A percentile compares a stretch with the other conserved stretches of the same genome.
Conservation (phyloP, 75 land plant genomes). For the Gnetum montanum region DNA sequence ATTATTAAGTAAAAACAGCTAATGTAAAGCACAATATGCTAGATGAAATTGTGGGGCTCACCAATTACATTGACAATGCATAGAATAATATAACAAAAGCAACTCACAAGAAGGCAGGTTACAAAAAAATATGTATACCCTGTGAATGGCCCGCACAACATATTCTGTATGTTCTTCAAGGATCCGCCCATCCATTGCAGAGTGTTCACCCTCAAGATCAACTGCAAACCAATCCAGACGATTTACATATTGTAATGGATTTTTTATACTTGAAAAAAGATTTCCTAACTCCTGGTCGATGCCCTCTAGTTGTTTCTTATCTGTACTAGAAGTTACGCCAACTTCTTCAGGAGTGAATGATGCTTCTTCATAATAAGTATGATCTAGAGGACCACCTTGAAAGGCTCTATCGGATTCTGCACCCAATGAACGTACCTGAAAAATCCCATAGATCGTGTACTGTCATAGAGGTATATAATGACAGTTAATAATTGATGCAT, state of each 20-base stretch:
- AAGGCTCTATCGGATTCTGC: constrained; percentile 94
- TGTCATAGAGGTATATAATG: too few species aligned
- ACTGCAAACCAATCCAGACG: constrained; percentile 96
- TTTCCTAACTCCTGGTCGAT: constrained; percentile 8
- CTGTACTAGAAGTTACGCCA: constrained; percentile 13
- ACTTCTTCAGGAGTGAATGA: constrained; percentile 40
- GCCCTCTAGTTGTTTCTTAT: background rate
- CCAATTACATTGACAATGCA: too few species aligned
- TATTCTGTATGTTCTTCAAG: constrained; percentile 97
- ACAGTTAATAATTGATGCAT: too few species aligned
- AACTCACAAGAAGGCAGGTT: too few species aligned
- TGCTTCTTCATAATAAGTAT: constrained; percentile 59
- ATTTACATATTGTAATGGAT: constrained; percentile 45
- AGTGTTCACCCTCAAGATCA: constrained; percentile 98
- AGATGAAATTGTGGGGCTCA: too few species aligned
- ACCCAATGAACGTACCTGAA: constrained; percentile 84
- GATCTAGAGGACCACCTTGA: constrained; percentile 85
- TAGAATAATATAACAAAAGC: too few species aligned
- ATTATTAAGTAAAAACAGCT: too few species aligned
- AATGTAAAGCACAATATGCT: too few species aligned
- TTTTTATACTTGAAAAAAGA: constrained; percentile 10
- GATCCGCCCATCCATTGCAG: constrained; percentile 96
- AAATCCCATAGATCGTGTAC: too few species aligned
- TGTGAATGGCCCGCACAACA: constrained; percentile 90
- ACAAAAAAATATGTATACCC: constrained; percentile 58